Evolutionary conservation across 192 early-diverging fungal species (phyloP).

Genomic region (Backusella liffmaniae): DNA sequence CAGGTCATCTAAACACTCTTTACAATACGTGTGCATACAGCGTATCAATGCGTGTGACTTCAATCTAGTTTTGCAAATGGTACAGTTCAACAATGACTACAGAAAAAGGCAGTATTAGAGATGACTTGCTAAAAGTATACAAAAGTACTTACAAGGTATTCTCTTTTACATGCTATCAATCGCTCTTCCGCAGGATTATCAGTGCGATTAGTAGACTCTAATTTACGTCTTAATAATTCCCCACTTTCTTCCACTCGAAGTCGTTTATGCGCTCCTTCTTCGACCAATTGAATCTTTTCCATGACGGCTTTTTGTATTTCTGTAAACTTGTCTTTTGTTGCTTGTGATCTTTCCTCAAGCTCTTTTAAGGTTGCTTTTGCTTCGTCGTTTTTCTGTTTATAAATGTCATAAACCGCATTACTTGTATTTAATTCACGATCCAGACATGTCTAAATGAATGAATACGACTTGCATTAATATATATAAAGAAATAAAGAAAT

Average conservation of each 20-base stretch:
- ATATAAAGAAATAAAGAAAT: no score
- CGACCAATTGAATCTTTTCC: conserved; percentile 23
- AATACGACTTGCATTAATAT: neutral
- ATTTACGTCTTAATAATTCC: conserved; percentile 54
- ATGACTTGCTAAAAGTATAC: neutral
- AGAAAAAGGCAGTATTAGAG: conserved; percentile 12
- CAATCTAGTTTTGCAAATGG: conserved; percentile 81
- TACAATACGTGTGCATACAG: conserved; percentile 98
- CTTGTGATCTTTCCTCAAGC: conserved; percentile 56
- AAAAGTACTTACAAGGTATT: conserved; percentile 31
- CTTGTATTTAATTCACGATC: conserved; percentile 16
- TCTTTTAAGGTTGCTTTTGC: conserved; percentile 28
- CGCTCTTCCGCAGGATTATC: conserved; percentile 63
- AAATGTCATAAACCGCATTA: conserved; percentile 9
- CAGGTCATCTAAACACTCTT: conserved; percentile 73
- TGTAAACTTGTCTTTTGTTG: conserved; percentile 47
- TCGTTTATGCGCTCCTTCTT: conserved; percentile 47
- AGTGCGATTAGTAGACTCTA: conserved; percentile 56
- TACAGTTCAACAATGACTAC: conserved; percentile 88
- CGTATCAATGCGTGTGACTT: conserved; percentile 80
- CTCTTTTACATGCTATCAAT: conserved; percentile 54
- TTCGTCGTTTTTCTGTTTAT: conserved; percentile 24
- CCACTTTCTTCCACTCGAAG: conserved; percentile 65
- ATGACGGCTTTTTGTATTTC: conserved; percentile 33
- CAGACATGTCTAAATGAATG: conserved; percentile 3